These are phyloP conservation scores for Meyerozyma smithsonii DNA, from an alignment of 1,139 yeast species.

Conservation along the genomic window DNA sequence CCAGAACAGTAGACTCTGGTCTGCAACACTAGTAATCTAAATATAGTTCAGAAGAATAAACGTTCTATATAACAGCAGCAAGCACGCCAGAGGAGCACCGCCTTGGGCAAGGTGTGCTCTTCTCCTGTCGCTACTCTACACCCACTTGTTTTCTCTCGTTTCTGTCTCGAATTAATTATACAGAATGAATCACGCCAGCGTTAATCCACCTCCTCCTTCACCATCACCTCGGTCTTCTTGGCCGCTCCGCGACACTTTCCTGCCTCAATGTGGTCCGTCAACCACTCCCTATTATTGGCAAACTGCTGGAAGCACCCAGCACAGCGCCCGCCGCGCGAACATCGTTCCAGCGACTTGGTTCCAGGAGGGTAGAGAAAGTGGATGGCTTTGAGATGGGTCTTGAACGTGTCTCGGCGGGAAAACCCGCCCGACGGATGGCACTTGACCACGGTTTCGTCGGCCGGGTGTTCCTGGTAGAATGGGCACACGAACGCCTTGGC, in stretches of 20 bases:
- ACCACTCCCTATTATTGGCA: conserved; percentile 45
- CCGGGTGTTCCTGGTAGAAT: conserved; percentile 36
- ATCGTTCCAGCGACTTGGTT: conserved; percentile 44
- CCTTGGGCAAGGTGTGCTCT: too few species aligned
- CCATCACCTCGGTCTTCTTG: not conserved
- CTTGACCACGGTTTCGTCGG: conserved; percentile 29
- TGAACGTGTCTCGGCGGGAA: conserved; percentile 54
- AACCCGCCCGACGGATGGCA: conserved; percentile 61
- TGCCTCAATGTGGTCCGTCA: conserved; percentile 44
- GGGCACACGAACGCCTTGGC: conserved; percentile 54
- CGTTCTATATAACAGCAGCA: too few species aligned
- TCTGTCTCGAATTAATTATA: not conserved
- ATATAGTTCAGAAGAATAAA: too few species aligned
- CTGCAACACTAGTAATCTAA: too few species aligned
- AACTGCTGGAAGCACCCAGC: conserved; percentile 53
- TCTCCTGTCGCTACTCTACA: too few species aligned
- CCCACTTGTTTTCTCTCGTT: too few species aligned
- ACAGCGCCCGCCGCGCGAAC: conserved; percentile 45
- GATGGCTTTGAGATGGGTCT: conserved; percentile 53
- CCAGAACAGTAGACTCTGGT: too few species aligned
- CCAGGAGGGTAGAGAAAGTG: conserved; percentile 60
- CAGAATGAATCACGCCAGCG: conserved; percentile 1
- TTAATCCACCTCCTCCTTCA: conserved; percentile 1
- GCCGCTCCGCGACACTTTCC: conserved; percentile 41
- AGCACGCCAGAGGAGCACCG: too few species aligned